Base-by-base conservation (phyloP, 2,329 filamentous ascomycete species). In the Fusarium oligoseptatum region DNA sequence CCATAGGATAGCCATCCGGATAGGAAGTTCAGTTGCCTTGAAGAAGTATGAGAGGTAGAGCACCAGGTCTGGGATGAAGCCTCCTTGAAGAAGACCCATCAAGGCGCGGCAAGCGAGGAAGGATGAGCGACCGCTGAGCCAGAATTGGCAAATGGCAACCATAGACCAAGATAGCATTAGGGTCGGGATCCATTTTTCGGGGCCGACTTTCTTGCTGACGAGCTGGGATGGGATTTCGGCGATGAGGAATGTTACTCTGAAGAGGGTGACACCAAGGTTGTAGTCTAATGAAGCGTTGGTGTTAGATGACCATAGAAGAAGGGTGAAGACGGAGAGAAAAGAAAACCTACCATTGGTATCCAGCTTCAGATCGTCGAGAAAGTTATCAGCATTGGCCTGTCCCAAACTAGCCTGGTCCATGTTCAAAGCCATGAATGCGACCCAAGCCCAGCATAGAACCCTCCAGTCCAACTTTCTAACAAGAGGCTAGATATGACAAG, bases 1-100 rank as follows among this genome's bases (percentile, higher is more conserved):
- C 55, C 55, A 58, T 0, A 58, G 34, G 34, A 58, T 37, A 3
- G 32, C 55, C 20, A 58, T 36, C 1, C 55, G 55, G 7, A 58
- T 58, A 24, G 55, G 20, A 8, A 58, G 55, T 11, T 58, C 55
- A 1, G 34, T 36, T 5, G 22, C 20, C 55, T 58, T 58, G 20
- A 37, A 94, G 82, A 91, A 94, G 80, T 94, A 94, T 14, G 88
- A 90, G 2, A 93, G 84, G 77, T 93, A 93, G 0, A 92, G 82
- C 55, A 92, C 88, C n/a, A 62, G 48, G 20, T 72, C 70, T 4
- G 70, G 70, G 20, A 72, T 72, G 20, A 72, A 72, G 9, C 70
- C 67, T 22, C 70, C 70, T 20, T 72, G 57, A 10, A 70, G 37
- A 9, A 72, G n/a, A 2, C 63, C 67, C 12, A 72, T 50, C 3